Base-by-base conservation (phyloP, 1,139 yeast genomes). In the Debaryomycetaceae sp. region DNA sequence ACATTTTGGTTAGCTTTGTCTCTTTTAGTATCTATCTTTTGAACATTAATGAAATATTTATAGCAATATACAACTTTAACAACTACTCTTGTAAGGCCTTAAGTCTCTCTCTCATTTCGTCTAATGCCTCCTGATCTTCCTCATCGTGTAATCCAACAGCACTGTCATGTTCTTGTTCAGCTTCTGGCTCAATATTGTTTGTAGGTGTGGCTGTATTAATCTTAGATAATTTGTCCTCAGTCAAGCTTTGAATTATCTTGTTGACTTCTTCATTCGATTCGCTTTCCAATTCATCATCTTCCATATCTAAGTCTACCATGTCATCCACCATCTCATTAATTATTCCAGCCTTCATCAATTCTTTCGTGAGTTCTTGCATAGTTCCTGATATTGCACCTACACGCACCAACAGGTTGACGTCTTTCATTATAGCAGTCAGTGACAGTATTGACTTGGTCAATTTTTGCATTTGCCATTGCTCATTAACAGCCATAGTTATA, bases 241-340 rank as follows among this genome's bases (percentile, higher is more conserved):
- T 68, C 47, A 50, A 74, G 59, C 50, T 70, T 54, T 49, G 75
- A 62, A 55, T 70, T 31, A 75, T 74, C 59, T 73, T 75, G 42
- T 74, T 67, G 36, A 78, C 70, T 56, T 87, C 94, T 31, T 81
- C 87, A 49, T 83, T 88, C 2, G 84, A 83, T 45, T 80, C 84
- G 37, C 77, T 80, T 39, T 83, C 83, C 45, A 79, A 75, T 43
- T 83, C 87, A 33, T 73, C 84, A 40, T 82, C 72, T 34, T 64
- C 88, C 38, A 75, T 79, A 32, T 83, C 71, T 40, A 76, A 65
- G 46, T 91, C 98, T 43, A 92, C 70, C 53, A 88, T 81, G 56
- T 94, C 98, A 42, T 87, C 89, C 61, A 91, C 82, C 98, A 94
- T 92, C 58, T 94, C 98, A 51, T 87, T 89, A 45, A 94, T 89